Evolutionary conservation across 2,329 filamentous ascomycete genomes (phyloP).

Genomic region (Phyllosticta ampelicida): DNA sequence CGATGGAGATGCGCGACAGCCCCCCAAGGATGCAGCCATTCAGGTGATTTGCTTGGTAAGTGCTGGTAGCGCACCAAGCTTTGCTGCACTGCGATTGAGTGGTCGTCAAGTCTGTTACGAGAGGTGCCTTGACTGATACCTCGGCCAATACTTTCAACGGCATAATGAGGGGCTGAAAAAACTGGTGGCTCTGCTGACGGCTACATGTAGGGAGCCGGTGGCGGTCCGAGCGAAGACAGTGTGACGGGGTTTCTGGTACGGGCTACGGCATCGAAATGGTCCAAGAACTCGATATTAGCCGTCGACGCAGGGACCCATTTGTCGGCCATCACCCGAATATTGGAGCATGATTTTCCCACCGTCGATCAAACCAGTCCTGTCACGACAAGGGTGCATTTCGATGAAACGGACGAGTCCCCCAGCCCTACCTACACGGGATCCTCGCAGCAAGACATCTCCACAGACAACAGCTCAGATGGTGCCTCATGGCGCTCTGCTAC

Average conservation of each 20-base stretch:
- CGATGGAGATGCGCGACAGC: conserved; percentile 24
- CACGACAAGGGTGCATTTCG: conserved; percentile 2
- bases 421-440: conserved; percentile 5
- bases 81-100: neutral
- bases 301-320: conserved; percentile 90
- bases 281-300: conserved; percentile 72
- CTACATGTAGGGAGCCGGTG: conserved; percentile 62
- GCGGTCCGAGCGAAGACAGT: conserved; percentile 82
- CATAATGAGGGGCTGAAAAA: neutral
- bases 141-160: neutral
- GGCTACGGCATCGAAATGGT: conserved; percentile 68
- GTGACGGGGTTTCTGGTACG: conserved; percentile 83
- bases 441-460: neutral
- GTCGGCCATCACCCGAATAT: conserved; percentile 68
- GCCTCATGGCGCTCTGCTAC: conserved; percentile 6
- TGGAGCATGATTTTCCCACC: conserved; percentile 47
- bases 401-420: conserved; percentile 3
- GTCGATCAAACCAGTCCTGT: conserved; percentile 18
- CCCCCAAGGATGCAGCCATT: conserved; percentile 30
- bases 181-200: conserved; percentile 3
- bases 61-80: conserved; percentile 9
- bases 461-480: neutral
- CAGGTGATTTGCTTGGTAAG: conserved; percentile 40
- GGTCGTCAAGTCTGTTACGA: neutral
- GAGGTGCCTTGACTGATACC: neutral